Base-by-base conservation (phyloP, 2,329 filamentous ascomycete species). In the Didymella segeticola region DNA sequence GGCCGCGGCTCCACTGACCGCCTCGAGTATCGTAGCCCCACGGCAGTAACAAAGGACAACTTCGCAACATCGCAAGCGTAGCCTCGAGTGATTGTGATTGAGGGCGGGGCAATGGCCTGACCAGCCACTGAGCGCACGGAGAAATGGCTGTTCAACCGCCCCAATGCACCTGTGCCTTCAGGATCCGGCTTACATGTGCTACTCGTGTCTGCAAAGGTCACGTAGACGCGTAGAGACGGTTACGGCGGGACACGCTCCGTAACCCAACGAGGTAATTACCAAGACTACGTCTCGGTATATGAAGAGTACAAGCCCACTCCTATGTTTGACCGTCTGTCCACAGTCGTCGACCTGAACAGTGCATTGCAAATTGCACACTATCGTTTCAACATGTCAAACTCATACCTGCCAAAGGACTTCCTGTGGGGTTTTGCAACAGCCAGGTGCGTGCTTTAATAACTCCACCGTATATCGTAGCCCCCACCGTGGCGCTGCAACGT, bases 401-500 rank as follows among this genome's bases (percentile, higher is more conserved):
- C 72, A 42, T 68, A 70, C 47, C 56, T 77, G 42, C 74, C 74
- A 22, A 73, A 74, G 55, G 72, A 66, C 58, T 77, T 75, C 51
- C 60, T 75, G 54, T 77, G 74, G 74, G 74, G 74, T 23, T 76
- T 76, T 57, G 74, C 74, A 55, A 77, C 74, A 63, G 74, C 74
- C 58, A 74, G 72, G 74, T 76, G 64, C 57, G 71, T 70, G 41
- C 56, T 52, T 59, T 51, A 50, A 53, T 56, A 43, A 39, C 46
- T 56, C 58, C 29, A 34, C 54, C 48, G 58, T 57, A 34, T 57
- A 47, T 43, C 49, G 34, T 51, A 63, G n/a, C n/a, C 66, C 66
- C 67, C 64, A 60, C 66, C 59, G 62, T 58, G 39, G 49, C 53
- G 39, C 50, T 23, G 45, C 6, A 45, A 46, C 41, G 34, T 38